Evolutionary conservation across 2,329 filamentous ascomycete species (phyloP).

Genomic region (Cercospora sp.): DNA sequence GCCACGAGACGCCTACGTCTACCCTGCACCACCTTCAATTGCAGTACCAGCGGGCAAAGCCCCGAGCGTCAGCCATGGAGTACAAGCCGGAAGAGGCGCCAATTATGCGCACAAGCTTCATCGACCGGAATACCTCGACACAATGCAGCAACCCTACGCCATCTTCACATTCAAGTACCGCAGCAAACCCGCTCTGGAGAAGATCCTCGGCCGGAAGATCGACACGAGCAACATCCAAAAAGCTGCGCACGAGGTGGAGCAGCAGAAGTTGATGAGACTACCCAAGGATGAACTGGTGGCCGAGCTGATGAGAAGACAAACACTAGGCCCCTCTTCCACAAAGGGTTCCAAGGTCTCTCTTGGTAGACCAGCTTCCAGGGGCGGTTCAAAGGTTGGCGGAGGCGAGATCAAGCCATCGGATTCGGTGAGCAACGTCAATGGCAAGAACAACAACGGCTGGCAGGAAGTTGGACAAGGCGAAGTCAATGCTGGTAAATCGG

Average conservation of each 20-base stretch:
- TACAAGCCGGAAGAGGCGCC: conserved; percentile 39
- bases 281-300: conserved; percentile 37
- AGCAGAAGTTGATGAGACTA: conserved; percentile 29
- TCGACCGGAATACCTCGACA: conserved; percentile 46
- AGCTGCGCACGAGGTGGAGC: conserved; percentile 26
- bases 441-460: conserved; percentile 8
- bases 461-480: conserved; percentile 13
- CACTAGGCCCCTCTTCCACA: background rate
- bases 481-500: conserved; percentile 2
- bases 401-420: conserved; percentile 19
- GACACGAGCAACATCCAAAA: conserved; percentile 27
- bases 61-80: conserved; percentile 28
- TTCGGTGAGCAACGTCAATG: conserved; percentile 12
- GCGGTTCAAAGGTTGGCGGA: conserved; percentile 7
- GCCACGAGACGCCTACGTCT: conserved; percentile 33
- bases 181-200: conserved; percentile 37
- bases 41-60: conserved; percentile 24
- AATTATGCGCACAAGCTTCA: conserved; percentile 42
- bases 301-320: conserved; percentile 29
- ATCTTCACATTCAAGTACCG: conserved; percentile 54
- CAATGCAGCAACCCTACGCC: conserved; percentile 44
- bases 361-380: background rate
- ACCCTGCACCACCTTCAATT: conserved; percentile 37
- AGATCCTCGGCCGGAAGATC: conserved; percentile 37
- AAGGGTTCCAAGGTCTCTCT: conserved; percentile 9